These are phyloP conservation scores for Phytophthora lateralis DNA, from an alignment of 352 stramenopile species.

Conservation along the genomic window DNA sequence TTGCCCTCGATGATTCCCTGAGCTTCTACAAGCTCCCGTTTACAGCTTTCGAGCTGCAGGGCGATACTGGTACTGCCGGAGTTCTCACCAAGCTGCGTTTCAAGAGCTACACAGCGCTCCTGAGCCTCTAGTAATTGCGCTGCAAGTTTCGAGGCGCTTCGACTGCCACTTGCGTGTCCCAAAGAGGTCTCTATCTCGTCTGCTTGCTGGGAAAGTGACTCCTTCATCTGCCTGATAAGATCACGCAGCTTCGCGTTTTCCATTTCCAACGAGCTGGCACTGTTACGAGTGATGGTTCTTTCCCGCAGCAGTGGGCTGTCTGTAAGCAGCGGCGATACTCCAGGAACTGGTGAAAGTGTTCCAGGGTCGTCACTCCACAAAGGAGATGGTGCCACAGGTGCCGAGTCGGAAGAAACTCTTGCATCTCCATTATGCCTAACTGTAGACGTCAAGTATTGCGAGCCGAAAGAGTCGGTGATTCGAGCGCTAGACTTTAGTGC, in stretches of 20 bases:
- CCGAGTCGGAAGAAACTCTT: slow-evolving; percentile 19
- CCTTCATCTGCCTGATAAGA: slow-evolving; percentile 81
- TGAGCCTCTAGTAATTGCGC: slow-evolving; percentile 41
- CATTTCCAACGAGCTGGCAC: slow-evolving; percentile 38
- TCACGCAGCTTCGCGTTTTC: slow-evolving; percentile 73
- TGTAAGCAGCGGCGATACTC: slow-evolving; percentile 56
- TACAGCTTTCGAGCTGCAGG: slow-evolving; percentile 46
- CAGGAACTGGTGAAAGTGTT: slow-evolving; percentile 52
- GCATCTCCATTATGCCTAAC: slow-evolving; percentile 11
- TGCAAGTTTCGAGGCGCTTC: slow-evolving; percentile 26
- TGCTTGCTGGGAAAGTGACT: slow-evolving; percentile 63
- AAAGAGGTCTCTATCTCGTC: slow-evolving; percentile 22
- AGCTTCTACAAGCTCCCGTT: slow-evolving; percentile 52
- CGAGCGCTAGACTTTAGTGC: slow-evolving; percentile 49
- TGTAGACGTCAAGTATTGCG: slow-evolving; percentile 24
- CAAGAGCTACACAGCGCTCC: slow-evolving; percentile 46
- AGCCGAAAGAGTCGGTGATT: slow-evolving; percentile 56
- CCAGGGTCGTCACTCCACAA: slow-evolving; percentile 77
- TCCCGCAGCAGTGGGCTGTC: slow-evolving; percentile 38
- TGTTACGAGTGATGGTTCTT: slow-evolving; percentile 1
- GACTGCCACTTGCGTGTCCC: slow-evolving; percentile 13
- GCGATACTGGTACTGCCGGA: slow-evolving; percentile 11
- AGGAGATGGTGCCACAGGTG: slow-evolving; percentile 44
- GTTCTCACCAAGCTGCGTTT: slow-evolving; percentile 41
- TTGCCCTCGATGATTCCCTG: slow-evolving; percentile 47